Conservation (phyloP, 768 basidiomycete species). For the Lentinula detonsa region DNA sequence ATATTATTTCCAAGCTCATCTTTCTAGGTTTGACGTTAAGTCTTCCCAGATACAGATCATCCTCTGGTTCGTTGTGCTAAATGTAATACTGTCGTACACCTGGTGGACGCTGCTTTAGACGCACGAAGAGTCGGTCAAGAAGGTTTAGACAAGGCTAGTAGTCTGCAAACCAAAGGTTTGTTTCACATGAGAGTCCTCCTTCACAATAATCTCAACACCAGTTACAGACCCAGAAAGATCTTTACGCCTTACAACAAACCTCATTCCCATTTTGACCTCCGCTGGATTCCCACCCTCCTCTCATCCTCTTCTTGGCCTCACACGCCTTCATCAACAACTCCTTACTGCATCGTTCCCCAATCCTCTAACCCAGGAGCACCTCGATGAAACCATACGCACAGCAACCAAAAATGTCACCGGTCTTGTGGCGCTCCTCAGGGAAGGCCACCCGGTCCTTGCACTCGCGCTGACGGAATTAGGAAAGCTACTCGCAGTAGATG, state of each 20-base stretch:
- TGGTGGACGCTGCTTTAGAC: slow-evolving; percentile 53
- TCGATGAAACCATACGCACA: slow-evolving; percentile 61
- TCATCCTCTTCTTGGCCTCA: slow-evolving; percentile 73
- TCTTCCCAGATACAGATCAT: slow-evolving; percentile 31
- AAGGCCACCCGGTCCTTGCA: slow-evolving; percentile 74
- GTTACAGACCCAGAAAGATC: slow-evolving; percentile 52
- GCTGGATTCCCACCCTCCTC: slow-evolving; percentile 56
- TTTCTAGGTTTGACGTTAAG: neutral
- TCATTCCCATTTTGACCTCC: slow-evolving; percentile 58
- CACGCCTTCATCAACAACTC: slow-evolving; percentile 66
- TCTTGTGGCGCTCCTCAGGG: slow-evolving; percentile 41
- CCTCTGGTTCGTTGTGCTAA: slow-evolving; percentile 42
- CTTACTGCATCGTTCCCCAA: slow-evolving; percentile 46
- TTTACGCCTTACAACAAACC: slow-evolving; percentile 52
- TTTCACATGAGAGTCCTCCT: neutral
- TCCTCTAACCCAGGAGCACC: slow-evolving; percentile 35
- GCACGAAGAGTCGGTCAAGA: slow-evolving; percentile 66
- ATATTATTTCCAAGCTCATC: neutral
- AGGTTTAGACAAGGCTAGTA: slow-evolving; percentile 65
- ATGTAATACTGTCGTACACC: slow-evolving; percentile 45
- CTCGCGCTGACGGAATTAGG: slow-evolving; percentile 75
- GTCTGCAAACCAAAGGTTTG: slow-evolving; percentile 54
- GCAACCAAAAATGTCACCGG: slow-evolving; percentile 52
- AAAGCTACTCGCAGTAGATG: slow-evolving; percentile 76
- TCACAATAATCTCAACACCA: neutral